Evolutionary conservation across 2,329 filamentous ascomycete species (phyloP).

Genomic region (Hymenoscyphus infarciens): DNA sequence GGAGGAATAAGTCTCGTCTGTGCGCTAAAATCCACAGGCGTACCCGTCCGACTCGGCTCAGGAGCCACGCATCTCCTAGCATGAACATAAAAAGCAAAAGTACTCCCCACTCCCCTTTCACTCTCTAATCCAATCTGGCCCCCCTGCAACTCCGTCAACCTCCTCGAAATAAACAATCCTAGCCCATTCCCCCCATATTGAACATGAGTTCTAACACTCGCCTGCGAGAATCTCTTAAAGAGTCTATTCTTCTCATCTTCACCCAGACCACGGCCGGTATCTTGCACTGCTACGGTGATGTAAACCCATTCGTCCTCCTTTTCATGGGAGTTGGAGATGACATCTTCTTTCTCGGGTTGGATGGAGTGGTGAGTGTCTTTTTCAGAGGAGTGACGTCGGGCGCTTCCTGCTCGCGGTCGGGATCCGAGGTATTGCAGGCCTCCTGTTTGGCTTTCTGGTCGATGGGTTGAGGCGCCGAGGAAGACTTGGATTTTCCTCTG

Average conservation of each 20-base stretch:
- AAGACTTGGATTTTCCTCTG: conserved; percentile 51
- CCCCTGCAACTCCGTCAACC: conserved; percentile 61
- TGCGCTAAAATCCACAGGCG: background rate
- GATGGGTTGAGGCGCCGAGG: conserved; percentile 39
- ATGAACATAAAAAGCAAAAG: conserved; percentile 59
- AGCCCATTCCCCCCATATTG: conserved; percentile 63
- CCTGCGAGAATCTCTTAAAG: conserved; percentile 66
- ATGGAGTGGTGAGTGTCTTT: background rate
- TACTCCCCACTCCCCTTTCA: conserved; percentile 52
- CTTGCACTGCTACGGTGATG: conserved; percentile 53
- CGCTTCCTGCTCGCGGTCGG: background rate
- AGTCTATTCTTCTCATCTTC: conserved; percentile 61
- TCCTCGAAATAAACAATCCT: conserved; percentile 61
- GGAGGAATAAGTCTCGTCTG: background rate
- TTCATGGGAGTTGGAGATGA: conserved; percentile 12
- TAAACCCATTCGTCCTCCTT: conserved; percentile 39
- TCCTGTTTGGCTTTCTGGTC: background rate
- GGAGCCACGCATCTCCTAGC: background rate
- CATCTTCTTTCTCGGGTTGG: background rate
- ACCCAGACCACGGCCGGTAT: conserved; percentile 62
- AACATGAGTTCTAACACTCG: conserved; percentile 47
- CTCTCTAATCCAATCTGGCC: conserved; percentile 62
- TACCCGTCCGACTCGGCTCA: no score
- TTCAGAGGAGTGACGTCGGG: conserved; percentile 14
- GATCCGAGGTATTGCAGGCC: conserved; percentile 7